Evolutionary conservation across 108 stramenopile genomes (phyloP), one percentile per base, ranked within the genome.

Genomic region (Nitzschia palea): DNA sequence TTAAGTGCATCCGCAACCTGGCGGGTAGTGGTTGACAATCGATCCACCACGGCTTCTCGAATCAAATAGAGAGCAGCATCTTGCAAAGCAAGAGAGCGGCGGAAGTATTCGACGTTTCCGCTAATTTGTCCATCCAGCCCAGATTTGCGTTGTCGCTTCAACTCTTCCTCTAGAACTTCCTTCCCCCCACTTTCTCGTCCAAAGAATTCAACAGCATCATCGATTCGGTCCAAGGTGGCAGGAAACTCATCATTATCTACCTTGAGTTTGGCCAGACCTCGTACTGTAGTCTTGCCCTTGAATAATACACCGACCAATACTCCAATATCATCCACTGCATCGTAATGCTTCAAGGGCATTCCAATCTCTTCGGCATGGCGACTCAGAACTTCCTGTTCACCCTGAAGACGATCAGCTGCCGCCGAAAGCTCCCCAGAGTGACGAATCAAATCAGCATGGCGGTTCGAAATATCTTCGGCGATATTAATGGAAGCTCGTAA

Each of bases 321-420:
- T 1, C 90, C 93, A 44, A 94, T 80, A 9, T 75, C 51, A 64
- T 94, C 93, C 31, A 94, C 88, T 0, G 90, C 90, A 74, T 94
- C 88, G 60, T 94, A 94, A 43, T 94, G 93, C 44, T 86, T 74
- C 20, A 94, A 70, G 0, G 93, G 93, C 74, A 74, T 72, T 1
- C 93, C 93, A 58, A 94, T 91, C 51, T 94, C 93, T 62, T 85
- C 70, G 1, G 93, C 93, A 35, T 91, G 86, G 15, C 71, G 70
- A 29, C 61, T 76, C 37, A 94, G 62, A 36, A 85, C 30, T 40
- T 52, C 78, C 55, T 89, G 86, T 78, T 94, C 90, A 50, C 83
- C 80, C 53, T 91, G 90, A 42, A 94, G 73, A 43, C 90, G 80
- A 78, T 94, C 93, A n/a, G 90, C 90, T n/a, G 93, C 89, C 4